These are phyloP conservation scores for Clohesyomyces aquaticus DNA, from an alignment of 495 filamentous ascomycete genomes.

Conservation along the genomic window DNA sequence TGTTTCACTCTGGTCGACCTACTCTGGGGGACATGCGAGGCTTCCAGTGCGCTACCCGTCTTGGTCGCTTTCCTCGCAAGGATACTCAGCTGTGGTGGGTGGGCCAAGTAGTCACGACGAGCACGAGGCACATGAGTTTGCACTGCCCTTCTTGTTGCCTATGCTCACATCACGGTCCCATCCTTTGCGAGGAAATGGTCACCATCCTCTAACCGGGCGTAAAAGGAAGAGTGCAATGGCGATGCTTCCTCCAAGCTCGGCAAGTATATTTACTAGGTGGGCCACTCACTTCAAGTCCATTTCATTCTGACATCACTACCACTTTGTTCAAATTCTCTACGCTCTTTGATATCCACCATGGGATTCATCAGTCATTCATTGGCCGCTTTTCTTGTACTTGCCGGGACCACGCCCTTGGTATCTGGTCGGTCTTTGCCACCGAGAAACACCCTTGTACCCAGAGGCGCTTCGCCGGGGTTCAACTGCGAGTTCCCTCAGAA, in stretches of 20 bases:
- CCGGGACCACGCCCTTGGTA: conserved; percentile 11
- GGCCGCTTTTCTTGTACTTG: conserved; percentile 15
- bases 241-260: background rate
- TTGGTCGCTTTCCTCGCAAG: background rate
- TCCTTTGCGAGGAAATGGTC: background rate
- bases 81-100: no score
- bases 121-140: conserved; percentile 7
- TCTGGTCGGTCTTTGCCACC: conserved; percentile 18
- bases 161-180: background rate
- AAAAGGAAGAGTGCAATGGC: background rate
- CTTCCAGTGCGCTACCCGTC: background rate
- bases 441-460: conserved; percentile 10
- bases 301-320: conserved; percentile 6
- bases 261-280: conserved; percentile 15
- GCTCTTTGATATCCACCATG: conserved; percentile 26
- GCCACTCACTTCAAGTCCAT: background rate
- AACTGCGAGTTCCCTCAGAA: conserved; percentile 15
- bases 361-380: conserved; percentile 26
- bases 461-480: conserved; percentile 27
- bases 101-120: conserved; percentile 1
- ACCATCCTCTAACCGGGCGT: background rate
- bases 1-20: conserved; percentile 6
- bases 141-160: conserved; percentile 7
- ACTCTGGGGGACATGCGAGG: conserved; percentile 1
- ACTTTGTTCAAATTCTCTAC: no score